phyloP scores from a whole-genome alignment of 106 monocot genomes.

The Acanthochlamys bracteata region DNA sequence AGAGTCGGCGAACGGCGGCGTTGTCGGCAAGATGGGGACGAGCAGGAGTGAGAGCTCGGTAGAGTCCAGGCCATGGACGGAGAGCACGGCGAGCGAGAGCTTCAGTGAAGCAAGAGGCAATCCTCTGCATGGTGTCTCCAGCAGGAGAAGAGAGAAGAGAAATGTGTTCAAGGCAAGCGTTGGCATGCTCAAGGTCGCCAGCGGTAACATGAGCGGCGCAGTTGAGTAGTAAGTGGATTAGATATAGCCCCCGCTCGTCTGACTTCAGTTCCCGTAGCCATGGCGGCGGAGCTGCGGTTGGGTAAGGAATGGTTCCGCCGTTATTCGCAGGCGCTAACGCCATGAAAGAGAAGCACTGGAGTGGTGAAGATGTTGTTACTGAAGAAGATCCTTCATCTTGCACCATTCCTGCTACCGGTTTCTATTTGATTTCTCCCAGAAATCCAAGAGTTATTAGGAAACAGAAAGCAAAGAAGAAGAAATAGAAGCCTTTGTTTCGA shows the following conservation, averaged over 20 bases:
- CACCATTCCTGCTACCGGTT: background rate
- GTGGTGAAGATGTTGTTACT: constrained; percentile 15
- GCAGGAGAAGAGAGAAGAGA: constrained; percentile 47
- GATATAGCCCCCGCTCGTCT: constrained; percentile 60
- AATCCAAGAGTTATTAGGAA: background rate
- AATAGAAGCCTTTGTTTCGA: background rate
- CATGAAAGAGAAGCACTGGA: constrained; percentile 19
- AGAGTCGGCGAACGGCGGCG: constrained; percentile 22
- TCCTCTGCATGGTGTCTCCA: constrained; percentile 73
- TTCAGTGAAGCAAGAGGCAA: constrained; percentile 53
- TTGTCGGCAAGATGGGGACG: constrained; percentile 3
- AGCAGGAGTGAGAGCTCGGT: constrained; percentile 16
- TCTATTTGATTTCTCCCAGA: too few relatives aligned
- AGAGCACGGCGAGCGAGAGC: constrained; percentile 45
- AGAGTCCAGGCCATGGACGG: constrained; percentile 14
- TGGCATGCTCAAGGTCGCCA: constrained; percentile 39
- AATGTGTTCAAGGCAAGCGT: constrained; percentile 48
- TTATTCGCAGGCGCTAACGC: constrained; percentile 2
- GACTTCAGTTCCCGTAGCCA: constrained; percentile 51
- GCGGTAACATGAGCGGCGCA: constrained; percentile 52
- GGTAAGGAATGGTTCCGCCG: background rate
- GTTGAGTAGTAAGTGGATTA: constrained; percentile 71
- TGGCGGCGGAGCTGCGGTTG: constrained; percentile 2
- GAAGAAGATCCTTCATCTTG: constrained; percentile 16
- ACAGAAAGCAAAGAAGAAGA: background rate